A percentile compares a stretch with the other conserved stretches of the same genome.
Conservation (phyloP, 768 basidiomycete genomes). For the Phlebiopsis gigantea region DNA sequence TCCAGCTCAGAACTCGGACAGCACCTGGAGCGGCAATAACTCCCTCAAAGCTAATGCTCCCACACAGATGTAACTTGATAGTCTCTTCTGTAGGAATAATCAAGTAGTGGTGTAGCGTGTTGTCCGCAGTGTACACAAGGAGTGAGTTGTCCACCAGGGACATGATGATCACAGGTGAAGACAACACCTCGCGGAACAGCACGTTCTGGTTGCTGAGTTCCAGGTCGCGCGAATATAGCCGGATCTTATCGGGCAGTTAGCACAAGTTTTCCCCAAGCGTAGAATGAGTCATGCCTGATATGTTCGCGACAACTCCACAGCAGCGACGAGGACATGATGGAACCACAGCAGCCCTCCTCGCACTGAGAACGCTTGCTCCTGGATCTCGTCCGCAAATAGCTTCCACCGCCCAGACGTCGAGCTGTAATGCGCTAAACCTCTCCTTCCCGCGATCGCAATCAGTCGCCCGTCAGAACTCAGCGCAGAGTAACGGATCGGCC, state of each 20-base stretch:
- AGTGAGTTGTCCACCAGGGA: constrained; percentile 94
- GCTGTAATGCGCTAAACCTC: constrained; percentile 91
- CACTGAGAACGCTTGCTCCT: constrained; percentile 85
- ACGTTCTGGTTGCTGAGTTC: constrained; percentile 81
- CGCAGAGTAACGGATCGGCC: constrained; percentile 91
- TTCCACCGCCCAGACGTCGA: constrained; percentile 96
- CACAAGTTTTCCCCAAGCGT: background rate
- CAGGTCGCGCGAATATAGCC: constrained; percentile 89
- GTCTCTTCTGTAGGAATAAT: constrained; percentile 79
- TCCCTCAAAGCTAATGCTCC: constrained; percentile 90
- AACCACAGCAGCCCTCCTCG: constrained; percentile 95
- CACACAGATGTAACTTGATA: constrained; percentile 85
- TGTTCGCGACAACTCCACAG: constrained; percentile 75
- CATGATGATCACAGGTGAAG: constrained; percentile 76
- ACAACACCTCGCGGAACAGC: constrained; percentile 72
- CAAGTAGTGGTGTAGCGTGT: constrained; percentile 88
- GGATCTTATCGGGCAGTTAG: constrained; percentile 50
- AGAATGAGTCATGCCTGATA: constrained; percentile 51
- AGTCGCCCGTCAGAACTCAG: constrained; percentile 88
- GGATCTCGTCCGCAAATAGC: constrained; percentile 68
- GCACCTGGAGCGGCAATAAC: constrained; percentile 80
- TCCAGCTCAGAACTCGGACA: constrained; percentile 93
- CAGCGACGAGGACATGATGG: constrained; percentile 89
- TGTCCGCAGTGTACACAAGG: constrained; percentile 91
- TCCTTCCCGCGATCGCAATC: constrained; percentile 86